A percentile compares a stretch with the other conserved stretches of the same genome.
Evolutionary conservation across 768 basidiomycete genomes (phyloP).

Genomic region (Boletus reticuloceps): DNA sequence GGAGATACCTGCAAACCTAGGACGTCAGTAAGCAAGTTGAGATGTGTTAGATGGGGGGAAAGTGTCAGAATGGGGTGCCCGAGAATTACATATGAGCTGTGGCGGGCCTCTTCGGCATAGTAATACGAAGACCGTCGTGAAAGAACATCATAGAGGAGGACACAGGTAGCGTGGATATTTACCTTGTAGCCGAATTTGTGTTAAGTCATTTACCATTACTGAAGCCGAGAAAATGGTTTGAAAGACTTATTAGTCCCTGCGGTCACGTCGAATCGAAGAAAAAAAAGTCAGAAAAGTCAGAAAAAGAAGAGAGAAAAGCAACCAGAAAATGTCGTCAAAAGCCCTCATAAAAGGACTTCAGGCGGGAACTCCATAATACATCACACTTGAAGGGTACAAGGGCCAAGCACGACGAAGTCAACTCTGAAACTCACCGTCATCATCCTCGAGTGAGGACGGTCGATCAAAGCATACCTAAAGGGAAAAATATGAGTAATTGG

Average conservation of each 20-base stretch:
- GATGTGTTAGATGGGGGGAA: not conserved
- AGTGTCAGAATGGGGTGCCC: conserved; percentile 72
- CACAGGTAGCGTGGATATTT: not conserved
- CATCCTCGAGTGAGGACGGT: not conserved
- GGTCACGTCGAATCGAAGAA: not conserved
- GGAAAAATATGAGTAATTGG: conserved; percentile 2
- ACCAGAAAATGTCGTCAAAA: conserved; percentile 76
- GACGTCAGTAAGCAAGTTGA: not conserved
- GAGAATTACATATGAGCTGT: conserved; percentile 70
- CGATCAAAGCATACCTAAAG: not conserved
- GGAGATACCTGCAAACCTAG: not conserved
- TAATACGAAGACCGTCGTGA: conserved; percentile 92
- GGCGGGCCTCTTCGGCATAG: conserved; percentile 89
- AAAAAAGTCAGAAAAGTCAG: not conserved
- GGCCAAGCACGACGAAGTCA: not conserved
- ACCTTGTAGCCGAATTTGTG: conserved; percentile 7
- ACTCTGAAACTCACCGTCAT: conserved; percentile 4
- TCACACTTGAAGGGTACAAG: not conserved
- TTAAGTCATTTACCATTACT: no score
- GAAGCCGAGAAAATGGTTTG: not conserved
- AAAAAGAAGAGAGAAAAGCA: conserved; percentile 64
- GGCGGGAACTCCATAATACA: conserved; percentile 50
- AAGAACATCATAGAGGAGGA: conserved; percentile 15
- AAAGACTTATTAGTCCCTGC: not conserved
- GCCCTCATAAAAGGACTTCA: conserved; percentile 44